These are phyloP conservation scores for Boletus reticulatus DNA, from an alignment of 768 basidiomycete genomes.

Conservation along the genomic window DNA sequence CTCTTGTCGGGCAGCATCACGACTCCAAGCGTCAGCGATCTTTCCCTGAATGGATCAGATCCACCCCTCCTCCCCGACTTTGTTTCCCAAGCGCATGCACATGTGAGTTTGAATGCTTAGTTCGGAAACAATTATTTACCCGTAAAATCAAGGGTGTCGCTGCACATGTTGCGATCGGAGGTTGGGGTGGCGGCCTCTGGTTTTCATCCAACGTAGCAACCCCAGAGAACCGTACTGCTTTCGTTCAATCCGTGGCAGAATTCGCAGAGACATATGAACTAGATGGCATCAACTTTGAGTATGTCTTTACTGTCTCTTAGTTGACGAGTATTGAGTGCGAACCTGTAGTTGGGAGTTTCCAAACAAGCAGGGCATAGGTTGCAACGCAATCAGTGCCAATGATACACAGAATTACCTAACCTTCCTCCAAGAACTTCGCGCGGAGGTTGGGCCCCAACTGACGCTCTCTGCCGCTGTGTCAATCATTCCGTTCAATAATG, in stretches of 20 bases:
- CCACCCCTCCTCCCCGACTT: constrained; percentile 46
- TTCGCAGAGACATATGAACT: constrained; percentile 50
- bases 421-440: constrained; percentile 71
- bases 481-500: constrained; percentile 60
- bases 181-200: constrained; percentile 65
- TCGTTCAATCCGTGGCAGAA: constrained; percentile 52
- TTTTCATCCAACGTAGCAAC: constrained; percentile 63
- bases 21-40: constrained; percentile 28
- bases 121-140: background rate
- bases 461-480: constrained; percentile 71
- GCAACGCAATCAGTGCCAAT: constrained; percentile 53
- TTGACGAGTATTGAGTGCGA: background rate
- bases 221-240: constrained; percentile 54
- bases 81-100: constrained; percentile 41
- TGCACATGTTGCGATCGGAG: constrained; percentile 62
- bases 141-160: constrained; percentile 46
- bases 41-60: constrained; percentile 43
- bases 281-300: constrained; percentile 50
- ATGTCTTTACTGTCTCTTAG: background rate
- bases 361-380: constrained; percentile 57
- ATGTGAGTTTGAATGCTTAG: constrained; percentile 25
- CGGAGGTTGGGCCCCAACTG: constrained; percentile 46
- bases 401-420: constrained; percentile 78
- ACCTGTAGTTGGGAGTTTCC: constrained; percentile 85
- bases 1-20: constrained; percentile 28